A percentile compares a stretch with the other conserved stretches of the same genome.
These are phyloP conservation scores for Cymbomonas tetramitiformis DNA, from an alignment of 139 green algal genomes.

Conservation along the genomic window DNA sequence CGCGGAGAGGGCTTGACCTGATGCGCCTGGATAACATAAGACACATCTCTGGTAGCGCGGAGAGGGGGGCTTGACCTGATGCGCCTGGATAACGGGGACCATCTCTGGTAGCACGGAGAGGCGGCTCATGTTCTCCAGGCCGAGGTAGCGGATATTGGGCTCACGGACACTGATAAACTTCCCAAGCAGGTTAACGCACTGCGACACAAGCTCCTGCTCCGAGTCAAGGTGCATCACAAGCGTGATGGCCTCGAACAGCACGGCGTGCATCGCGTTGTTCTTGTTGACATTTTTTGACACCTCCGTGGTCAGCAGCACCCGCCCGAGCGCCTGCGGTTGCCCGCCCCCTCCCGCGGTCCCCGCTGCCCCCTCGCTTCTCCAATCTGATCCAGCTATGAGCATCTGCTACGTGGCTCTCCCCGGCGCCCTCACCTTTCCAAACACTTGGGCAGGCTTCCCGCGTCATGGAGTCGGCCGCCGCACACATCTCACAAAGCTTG, in stretches of 20 bases:
- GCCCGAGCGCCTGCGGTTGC: slow-evolving; percentile 24
- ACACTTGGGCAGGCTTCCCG: too few relatives aligned
- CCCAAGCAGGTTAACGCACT: slow-evolving; percentile 36
- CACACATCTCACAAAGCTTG: too few relatives aligned
- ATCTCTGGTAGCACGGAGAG: slow-evolving; percentile 28
- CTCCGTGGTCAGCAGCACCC: slow-evolving; percentile 30
- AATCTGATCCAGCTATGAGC: too few relatives aligned
- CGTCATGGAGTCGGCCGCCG: too few relatives aligned
- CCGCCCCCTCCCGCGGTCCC: too few relatives aligned
- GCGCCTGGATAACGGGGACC: slow-evolving; percentile 23
- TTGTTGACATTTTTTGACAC: slow-evolving; percentile 69
- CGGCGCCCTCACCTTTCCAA: too few relatives aligned
- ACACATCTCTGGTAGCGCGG: too few relatives aligned
- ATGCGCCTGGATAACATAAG: not conserved
- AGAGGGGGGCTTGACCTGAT: too few relatives aligned
- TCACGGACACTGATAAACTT: slow-evolving; percentile 56
- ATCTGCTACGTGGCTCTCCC: too few relatives aligned
- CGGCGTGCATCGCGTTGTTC: slow-evolving; percentile 84
- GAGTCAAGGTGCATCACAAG: slow-evolving; percentile 49
- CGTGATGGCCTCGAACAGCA: slow-evolving; percentile 89
- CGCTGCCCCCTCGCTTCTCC: too few relatives aligned
- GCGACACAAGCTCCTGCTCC: slow-evolving; percentile 49
- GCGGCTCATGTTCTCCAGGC: slow-evolving; percentile 37
- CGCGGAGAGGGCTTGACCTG: too few relatives aligned
- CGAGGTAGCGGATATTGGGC: slow-evolving; percentile 85